Percentiles rank a stretch among this genome's conserved stretches.
phyloP scores from a whole-genome alignment of 2,329 filamentous ascomycete species.

The Verticillium nubilum region DNA sequence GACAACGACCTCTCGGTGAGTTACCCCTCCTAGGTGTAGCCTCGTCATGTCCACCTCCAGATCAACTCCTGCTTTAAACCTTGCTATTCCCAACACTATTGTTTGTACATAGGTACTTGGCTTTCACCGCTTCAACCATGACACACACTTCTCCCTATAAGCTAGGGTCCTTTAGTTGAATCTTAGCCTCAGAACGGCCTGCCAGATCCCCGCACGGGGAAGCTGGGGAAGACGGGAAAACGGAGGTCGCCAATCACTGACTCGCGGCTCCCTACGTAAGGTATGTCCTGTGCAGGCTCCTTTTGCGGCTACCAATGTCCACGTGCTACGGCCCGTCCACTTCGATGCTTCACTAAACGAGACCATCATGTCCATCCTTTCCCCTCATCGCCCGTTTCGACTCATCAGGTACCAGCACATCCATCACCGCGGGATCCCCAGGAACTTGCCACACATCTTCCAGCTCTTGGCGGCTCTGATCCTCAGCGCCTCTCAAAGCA shows the following conservation, averaged over 20 bases:
- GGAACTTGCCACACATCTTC: conserved; percentile 28
- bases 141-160: not conserved
- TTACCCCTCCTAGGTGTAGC: no score
- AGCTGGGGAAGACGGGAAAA: not conserved
- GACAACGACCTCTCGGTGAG: no score
- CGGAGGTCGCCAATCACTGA: not conserved
- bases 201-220: not conserved
- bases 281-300: not conserved
- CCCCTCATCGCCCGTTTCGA: not conserved
- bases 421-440: no score
- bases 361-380: not conserved
- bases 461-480: conserved; percentile 24
- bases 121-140: no score
- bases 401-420: not conserved
- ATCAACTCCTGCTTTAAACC: no score
- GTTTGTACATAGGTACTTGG: no score
- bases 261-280: not conserved
- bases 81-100: no score
- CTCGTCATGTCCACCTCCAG: no score
- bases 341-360: not conserved
- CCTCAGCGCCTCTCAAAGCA: conserved; percentile 32
- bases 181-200: not conserved
- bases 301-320: not conserved
- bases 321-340: not conserved
- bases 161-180: not conserved